A percentile compares a stretch with the other conserved stretches of the same genome.
Conservation (phyloP, 805 yeast genomes). For the Metschnikowia dekortorum region DNA sequence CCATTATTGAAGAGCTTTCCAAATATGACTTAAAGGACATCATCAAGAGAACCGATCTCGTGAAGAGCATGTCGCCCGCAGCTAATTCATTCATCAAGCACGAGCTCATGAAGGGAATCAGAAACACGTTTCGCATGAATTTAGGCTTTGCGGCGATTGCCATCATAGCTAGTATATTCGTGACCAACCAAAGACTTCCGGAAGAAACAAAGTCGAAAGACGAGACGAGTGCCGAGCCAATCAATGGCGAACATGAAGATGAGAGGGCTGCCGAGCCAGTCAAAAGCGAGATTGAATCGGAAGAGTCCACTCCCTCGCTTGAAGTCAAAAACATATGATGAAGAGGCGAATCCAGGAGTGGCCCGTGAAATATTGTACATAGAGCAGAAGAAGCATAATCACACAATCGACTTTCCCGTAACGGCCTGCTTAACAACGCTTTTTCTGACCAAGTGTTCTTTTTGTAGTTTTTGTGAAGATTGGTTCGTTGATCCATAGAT, state of each 20-base stretch:
- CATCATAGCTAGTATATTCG: slow-evolving; percentile 30
- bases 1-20: slow-evolving; percentile 19
- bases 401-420: too few species aligned
- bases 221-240: too few species aligned
- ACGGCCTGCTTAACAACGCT: too few species aligned
- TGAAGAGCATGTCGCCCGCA: slow-evolving; percentile 16
- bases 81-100: slow-evolving; percentile 22
- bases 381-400: too few species aligned
- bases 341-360: too few species aligned
- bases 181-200: slow-evolving; percentile 43
- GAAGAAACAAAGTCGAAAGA: slow-evolving; percentile 11
- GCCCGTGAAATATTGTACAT: too few species aligned
- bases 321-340: too few species aligned
- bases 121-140: slow-evolving; percentile 37
- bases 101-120: slow-evolving; percentile 34
- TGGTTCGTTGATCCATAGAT: too few species aligned
- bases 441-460: too few species aligned
- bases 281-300: too few species aligned
- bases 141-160: slow-evolving; percentile 33
- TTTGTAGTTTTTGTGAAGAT: too few species aligned
- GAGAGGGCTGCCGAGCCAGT: not conserved
- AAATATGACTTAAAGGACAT: slow-evolving; percentile 14
- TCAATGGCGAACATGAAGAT: not conserved
- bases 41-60: slow-evolving; percentile 12
- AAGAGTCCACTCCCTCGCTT: too few species aligned